Base-by-base conservation (phyloP, 2,329 filamentous ascomycete species). In the Trematosphaeria pertusa region DNA sequence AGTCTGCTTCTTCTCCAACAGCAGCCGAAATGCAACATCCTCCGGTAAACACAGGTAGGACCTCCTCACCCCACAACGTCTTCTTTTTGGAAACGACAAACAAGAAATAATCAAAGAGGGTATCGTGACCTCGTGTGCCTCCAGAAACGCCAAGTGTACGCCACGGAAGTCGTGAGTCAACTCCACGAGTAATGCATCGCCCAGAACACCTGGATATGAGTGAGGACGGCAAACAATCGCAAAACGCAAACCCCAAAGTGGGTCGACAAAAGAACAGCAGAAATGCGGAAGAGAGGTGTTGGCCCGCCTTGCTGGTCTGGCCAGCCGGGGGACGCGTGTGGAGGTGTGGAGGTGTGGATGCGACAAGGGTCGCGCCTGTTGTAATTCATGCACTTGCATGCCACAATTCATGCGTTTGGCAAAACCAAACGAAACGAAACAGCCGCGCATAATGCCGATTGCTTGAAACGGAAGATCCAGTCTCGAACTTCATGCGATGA, bases 391-490 rank as follows among this genome's bases (percentile, higher is more conserved):
- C n/a, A n/a, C n/a, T n/a, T n/a, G n/a, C n/a, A n/a, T n/a, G n/a
- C n/a, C n/a, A n/a, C n/a, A 14, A 26, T 43, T 38, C 21, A 35
- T 37, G 38, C 34, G 28, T 12, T 19, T 21, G 20, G 19, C 37
- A 37, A 52, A 49, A 54, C 48, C 46, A 53, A 56, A 54, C 47
- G 42, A 44, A 37, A 42, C 14, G 24, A 22, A 38, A 38, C 34
- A 36, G 17, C 42, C 35, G 46, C 41, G 36, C 10, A 30, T 49
- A 26, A 47, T 41, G 43, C 46, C 24, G 19, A 31, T 5, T 18
- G 35, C 46, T 30, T 32, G 36, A 28, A 38, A 18, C 10, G 35
- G 46, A 20, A 48, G 30, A 14, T 35, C 38, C 32, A 15, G 22
- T 24, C 22, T 31, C 21, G 24, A 18, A 12, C 8, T 46, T 18